Evolutionary conservation across 805 yeast genomes (phyloP), one percentile per base, ranked within the genome.

Genomic region (Ogataea ganodermae): DNA sequence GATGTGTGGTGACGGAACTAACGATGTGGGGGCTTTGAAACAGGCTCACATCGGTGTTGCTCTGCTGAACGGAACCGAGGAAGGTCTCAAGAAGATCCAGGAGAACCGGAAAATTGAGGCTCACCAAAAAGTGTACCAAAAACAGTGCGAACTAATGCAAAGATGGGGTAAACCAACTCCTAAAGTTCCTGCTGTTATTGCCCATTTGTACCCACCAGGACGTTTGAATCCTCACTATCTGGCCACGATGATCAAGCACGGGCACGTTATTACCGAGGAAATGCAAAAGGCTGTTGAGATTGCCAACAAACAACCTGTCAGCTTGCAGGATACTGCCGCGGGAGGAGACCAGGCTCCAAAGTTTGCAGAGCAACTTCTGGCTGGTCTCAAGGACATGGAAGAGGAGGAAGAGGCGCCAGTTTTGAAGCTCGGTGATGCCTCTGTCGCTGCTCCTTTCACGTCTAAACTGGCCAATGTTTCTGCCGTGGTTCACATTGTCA

Each of bases 1-100:
- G 60, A 94, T 94, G 99, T 94, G 99, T 71, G 99, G 99, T 76
- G 99, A 94, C 71, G 99, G 99, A 71, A 94, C 99, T n/a, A 94
- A 94, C 65, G 99, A 94, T 75, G 99, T 94, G 42, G 99, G 99
- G 69, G 99, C 99, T 45, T 80, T 94, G 71, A 94, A 94, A 69
- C 98, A 94, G 73, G 98, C 99, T 2, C 96, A 94, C 63, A 86
- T 94, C 63, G 99, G 99, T 75, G 88, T 94, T 65, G 99, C 99
- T n/a, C 74, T 94, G 58, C 78, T 94, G 66, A 94, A 94, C 62
- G 99, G 98, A 71, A 91, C 99, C 47, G 96, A 88, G 63, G 97
- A 89, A 45, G 86, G 96, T 39, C 75, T 94, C 81, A 86, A 86
- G 70, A 89, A 90, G 70, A 80, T 91, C 49, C 89, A 86, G 45